A percentile compares a stretch with the other conserved stretches of the same genome.
These are phyloP conservation scores for Mycena latifolia DNA, from an alignment of 768 basidiomycete species.

Conservation along the genomic window DNA sequence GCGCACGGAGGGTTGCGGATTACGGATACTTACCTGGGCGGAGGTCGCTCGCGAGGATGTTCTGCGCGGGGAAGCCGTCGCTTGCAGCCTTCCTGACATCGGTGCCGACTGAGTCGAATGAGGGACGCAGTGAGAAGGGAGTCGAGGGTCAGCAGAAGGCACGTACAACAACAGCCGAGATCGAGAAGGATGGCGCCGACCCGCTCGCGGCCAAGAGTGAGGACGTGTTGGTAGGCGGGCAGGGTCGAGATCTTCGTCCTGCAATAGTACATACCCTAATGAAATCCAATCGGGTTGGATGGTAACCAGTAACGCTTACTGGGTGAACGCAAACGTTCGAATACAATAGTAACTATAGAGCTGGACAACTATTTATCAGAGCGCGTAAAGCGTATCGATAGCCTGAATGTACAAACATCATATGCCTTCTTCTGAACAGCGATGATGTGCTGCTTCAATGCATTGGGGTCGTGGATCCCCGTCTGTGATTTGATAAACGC, in stretches of 20 bases:
- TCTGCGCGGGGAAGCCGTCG: conserved; percentile 55
- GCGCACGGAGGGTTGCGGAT: no score
- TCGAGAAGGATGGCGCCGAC: conserved; percentile 54
- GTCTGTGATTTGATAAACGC: conserved; percentile 45
- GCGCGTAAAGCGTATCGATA: neutral
- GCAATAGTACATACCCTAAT: neutral
- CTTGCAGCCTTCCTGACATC: conserved; percentile 52
- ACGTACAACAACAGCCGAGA: conserved; percentile 58
- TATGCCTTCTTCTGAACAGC: conserved; percentile 49
- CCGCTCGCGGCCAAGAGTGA: conserved; percentile 43
- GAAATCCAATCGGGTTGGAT: no score
- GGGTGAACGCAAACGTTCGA: conserved; percentile 39
- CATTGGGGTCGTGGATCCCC: conserved; percentile 44
- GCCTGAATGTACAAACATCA: conserved; percentile 34
- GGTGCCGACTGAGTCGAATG: conserved; percentile 51
- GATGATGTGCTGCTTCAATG: conserved; percentile 48
- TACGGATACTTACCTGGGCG: conserved; percentile 40
- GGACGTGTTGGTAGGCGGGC: conserved; percentile 49
- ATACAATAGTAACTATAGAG: conserved; percentile 41
- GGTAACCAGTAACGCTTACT: conserved; percentile 22
- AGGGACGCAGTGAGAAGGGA: neutral
- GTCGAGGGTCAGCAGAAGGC: neutral
- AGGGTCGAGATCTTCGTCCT: conserved; percentile 48
- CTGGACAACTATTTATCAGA: neutral
- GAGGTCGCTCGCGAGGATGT: conserved; percentile 54